Evolutionary conservation across 805 yeast species (phyloP).

Genomic region (Brettanomyces sp.): DNA sequence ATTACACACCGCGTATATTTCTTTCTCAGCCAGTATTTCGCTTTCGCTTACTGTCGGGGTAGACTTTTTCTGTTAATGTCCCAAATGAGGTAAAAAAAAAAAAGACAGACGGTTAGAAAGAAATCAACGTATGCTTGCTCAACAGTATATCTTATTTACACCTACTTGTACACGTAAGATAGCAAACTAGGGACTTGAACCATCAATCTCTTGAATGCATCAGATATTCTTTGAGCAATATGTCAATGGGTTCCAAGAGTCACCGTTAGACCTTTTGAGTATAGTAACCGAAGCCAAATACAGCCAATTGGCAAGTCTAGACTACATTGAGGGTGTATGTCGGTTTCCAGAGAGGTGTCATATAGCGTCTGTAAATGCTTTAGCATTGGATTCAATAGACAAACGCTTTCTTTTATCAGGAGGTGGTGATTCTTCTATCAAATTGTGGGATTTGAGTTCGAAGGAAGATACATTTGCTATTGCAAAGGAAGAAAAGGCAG

Average conservation of each 20-base stretch:
- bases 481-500: slow-evolving; percentile 2
- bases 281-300: slow-evolving; percentile 19
- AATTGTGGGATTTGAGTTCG: slow-evolving; percentile 49
- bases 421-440: slow-evolving; percentile 60
- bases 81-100: too few species aligned
- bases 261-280: slow-evolving; percentile 13
- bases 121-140: too few species aligned
- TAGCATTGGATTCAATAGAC: slow-evolving; percentile 43
- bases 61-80: too few species aligned
- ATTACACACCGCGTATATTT: too few species aligned
- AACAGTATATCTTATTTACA: too few species aligned
- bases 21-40: too few species aligned
- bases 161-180: too few species aligned
- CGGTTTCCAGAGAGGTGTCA: slow-evolving; percentile 38
- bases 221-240: slow-evolving; percentile 15
- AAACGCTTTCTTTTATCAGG: slow-evolving; percentile 53
- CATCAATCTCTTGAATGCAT: slow-evolving; percentile 10
- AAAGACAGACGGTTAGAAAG: too few species aligned
- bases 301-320: slow-evolving; percentile 12
- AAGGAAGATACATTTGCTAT: slow-evolving; percentile 10
- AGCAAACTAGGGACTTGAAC: too few species aligned
- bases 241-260: slow-evolving; percentile 2
- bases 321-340: slow-evolving; percentile 9
- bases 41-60: too few species aligned
- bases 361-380: slow-evolving; percentile 45